Percentiles rank a stretch among this genome's conserved stretches.
Evolutionary conservation across 768 basidiomycete genomes (phyloP).

Genomic region (Russula brevipes): DNA sequence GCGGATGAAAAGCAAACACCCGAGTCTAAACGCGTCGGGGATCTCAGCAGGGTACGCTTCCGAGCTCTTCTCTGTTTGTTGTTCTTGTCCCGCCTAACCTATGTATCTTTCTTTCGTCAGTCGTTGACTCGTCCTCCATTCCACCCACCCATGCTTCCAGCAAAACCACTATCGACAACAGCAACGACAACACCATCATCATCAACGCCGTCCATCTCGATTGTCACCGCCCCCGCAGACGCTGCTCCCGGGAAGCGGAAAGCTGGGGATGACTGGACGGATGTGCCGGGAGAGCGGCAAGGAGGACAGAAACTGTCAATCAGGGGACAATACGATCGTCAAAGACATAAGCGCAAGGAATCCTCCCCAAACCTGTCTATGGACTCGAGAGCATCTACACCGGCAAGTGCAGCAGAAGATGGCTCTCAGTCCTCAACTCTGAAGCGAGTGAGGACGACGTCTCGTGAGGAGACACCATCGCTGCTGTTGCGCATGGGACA

Average conservation of each 20-base stretch:
- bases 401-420: neutral
- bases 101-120: slow-evolving; percentile 2
- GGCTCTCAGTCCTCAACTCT: neutral
- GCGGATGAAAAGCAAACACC: slow-evolving; percentile 12
- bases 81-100: neutral
- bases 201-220: neutral
- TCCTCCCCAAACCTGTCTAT: neutral
- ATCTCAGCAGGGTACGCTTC: slow-evolving; percentile 25
- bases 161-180: neutral
- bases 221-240: neutral
- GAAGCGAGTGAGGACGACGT: slow-evolving; percentile 14
- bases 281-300: neutral
- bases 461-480: slow-evolving; percentile 13
- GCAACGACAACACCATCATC: neutral
- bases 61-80: neutral
- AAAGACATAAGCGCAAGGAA: slow-evolving; percentile 9
- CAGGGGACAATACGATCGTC: slow-evolving; percentile 13
- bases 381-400: neutral
- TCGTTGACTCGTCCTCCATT: neutral
- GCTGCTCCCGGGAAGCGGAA: neutral
- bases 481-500: slow-evolving; percentile 16
- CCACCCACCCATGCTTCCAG: neutral
- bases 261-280: neutral
- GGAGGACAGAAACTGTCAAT: slow-evolving; percentile 12
- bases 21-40: slow-evolving; percentile 16